Conservation (phyloP, 495 filamentous ascomycete genomes). For the Daldinia childiae region DNA sequence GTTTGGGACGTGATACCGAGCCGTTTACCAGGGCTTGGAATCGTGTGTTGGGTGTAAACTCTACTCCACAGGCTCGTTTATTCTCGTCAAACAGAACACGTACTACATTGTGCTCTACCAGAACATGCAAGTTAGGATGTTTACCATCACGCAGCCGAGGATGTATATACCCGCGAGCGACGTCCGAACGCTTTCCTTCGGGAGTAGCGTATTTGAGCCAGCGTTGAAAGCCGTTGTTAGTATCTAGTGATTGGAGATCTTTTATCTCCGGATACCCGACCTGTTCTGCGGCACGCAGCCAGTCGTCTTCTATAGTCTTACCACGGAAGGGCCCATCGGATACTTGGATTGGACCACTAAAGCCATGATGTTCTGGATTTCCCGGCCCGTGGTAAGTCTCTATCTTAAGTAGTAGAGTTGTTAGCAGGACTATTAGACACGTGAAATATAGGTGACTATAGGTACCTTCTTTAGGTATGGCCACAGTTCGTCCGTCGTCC, state of each 20-base stretch:
- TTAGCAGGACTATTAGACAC: background rate
- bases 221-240: conserved; percentile 51
- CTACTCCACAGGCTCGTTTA: conserved; percentile 48
- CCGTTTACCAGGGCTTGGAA: conserved; percentile 34
- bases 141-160: conserved; percentile 41
- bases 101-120: conserved; percentile 60
- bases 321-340: conserved; percentile 50
- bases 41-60: background rate
- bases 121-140: conserved; percentile 62
- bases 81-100: conserved; percentile 61
- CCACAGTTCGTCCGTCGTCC: conserved; percentile 60
- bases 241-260: conserved; percentile 56
- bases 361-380: background rate
- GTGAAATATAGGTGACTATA: conserved; percentile 46
- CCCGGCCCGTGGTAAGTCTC: background rate
- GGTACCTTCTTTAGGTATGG: conserved; percentile 64
- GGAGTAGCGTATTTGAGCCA: conserved; percentile 47
- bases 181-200: conserved; percentile 59
- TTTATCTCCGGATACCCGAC: conserved; percentile 55
- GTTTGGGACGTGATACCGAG: conserved; percentile 28
- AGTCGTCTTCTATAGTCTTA: conserved; percentile 49
- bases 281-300: conserved; percentile 53
- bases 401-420: background rate
- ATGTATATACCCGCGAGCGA: conserved; percentile 9
- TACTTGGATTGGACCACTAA: background rate